Evolutionary conservation across 352 stramenopile species (phyloP).

Genomic region (Peronosclerospora sorghi): DNA sequence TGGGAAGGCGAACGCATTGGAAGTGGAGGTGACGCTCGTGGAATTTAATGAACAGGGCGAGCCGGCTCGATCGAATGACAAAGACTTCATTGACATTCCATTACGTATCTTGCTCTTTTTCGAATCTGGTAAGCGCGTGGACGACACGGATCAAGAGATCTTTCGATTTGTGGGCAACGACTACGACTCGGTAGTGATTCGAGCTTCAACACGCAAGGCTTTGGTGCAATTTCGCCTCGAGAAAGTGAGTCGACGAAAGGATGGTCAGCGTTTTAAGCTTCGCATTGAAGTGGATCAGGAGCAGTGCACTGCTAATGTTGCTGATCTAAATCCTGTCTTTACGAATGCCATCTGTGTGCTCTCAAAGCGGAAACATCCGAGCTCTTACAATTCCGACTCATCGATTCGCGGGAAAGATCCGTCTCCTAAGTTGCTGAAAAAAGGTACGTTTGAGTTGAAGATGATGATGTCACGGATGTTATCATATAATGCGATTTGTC

Average conservation of each 20-base stretch:
- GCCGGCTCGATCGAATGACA: constrained; percentile 42
- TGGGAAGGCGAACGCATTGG: constrained; percentile 69
- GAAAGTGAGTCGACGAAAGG: constrained; percentile 78
- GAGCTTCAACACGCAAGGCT: constrained; percentile 40
- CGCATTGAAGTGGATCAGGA: constrained; percentile 78
- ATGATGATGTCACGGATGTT: not conserved
- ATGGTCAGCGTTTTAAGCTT: constrained; percentile 78
- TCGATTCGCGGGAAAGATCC: constrained; percentile 36
- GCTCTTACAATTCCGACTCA: constrained; percentile 28
- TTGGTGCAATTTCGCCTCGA: constrained; percentile 74
- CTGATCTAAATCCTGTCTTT: constrained; percentile 67
- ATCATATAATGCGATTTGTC: not conserved
- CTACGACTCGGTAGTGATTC: constrained; percentile 78
- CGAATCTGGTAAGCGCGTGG: constrained; percentile 76
- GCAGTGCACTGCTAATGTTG: constrained; percentile 70
- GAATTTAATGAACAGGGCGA: constrained; percentile 72
- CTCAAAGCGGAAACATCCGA: constrained; percentile 76
- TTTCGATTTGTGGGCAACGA: constrained; percentile 81
- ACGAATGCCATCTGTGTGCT: constrained; percentile 82
- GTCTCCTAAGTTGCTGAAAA: constrained; percentile 47
- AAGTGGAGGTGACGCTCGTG: constrained; percentile 69
- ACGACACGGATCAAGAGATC: constrained; percentile 78
- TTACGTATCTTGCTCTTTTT: constrained; percentile 74
- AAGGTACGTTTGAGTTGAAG: constrained; percentile 21
- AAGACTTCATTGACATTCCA: constrained; percentile 74